Evolutionary conservation across 257 asterid genomes (phyloP).

Genomic region (Rauvolfia tetraphylla): DNA sequence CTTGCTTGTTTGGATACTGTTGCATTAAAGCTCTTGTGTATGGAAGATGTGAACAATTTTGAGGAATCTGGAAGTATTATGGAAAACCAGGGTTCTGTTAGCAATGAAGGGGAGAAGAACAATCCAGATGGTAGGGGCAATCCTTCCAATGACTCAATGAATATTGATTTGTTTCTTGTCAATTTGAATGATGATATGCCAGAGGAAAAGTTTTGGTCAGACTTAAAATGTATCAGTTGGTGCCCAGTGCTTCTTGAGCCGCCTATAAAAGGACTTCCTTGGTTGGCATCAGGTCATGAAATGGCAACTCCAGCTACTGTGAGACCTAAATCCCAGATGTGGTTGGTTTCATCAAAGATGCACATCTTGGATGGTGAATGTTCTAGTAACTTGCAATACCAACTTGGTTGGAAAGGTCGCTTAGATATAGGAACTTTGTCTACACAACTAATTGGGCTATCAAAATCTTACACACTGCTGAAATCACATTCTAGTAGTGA

Average conservation of each 20-base stretch:
- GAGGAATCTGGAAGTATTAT: conserved; percentile 29
- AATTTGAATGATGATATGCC: conserved; percentile 59
- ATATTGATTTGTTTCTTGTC: conserved; percentile 37
- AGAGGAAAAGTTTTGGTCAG: conserved; percentile 67
- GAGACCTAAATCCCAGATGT: conserved; percentile 83
- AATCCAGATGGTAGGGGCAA: conserved; percentile 35
- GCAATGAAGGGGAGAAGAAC: conserved; percentile 34
- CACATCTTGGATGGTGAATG: conserved; percentile 80
- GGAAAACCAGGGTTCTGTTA: conserved; percentile 39
- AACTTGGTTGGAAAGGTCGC: conserved; percentile 83
- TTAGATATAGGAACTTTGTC: conserved; percentile 49
- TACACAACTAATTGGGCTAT: conserved; percentile 67
- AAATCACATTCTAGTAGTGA: conserved; percentile 27
- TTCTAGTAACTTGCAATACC: conserved; percentile 49
- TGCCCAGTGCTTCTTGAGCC: conserved; percentile 81
- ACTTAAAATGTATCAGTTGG: conserved; percentile 64
- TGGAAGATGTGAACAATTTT: conserved; percentile 35
- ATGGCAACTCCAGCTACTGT: conserved; percentile 66
- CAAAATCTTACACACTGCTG: conserved; percentile 47
- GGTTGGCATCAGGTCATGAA: conserved; percentile 49
- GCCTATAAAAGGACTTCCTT: conserved; percentile 68
- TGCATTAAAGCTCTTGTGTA: conserved; percentile 41
- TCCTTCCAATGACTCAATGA: conserved; percentile 33
- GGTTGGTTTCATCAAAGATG: conserved; percentile 75
- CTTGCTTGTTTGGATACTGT: conserved; percentile 64